Evolutionary conservation across 2,329 filamentous ascomycete species (phyloP).

Genomic region (Penicillium sp.): DNA sequence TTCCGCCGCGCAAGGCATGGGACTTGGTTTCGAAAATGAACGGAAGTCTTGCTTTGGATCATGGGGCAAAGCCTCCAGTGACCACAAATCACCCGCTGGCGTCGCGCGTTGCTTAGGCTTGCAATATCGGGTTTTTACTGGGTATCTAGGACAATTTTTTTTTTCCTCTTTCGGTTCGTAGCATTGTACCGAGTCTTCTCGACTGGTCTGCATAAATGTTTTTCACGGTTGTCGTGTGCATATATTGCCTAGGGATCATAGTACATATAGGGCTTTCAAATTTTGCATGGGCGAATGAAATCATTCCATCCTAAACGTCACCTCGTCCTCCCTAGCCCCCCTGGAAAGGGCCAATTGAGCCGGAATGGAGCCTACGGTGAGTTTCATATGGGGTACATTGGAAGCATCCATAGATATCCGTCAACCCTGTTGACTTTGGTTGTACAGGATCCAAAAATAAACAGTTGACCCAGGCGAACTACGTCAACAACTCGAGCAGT

Average conservation of each 20-base stretch:
- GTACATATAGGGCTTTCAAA: neutral
- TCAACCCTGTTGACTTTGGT: too few relatives aligned
- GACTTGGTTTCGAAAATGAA: slow-evolving; percentile 29
- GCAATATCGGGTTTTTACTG: neutral
- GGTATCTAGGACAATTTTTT: neutral
- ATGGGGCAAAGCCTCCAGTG: slow-evolving; percentile 18
- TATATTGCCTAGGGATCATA: neutral
- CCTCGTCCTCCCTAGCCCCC: too few relatives aligned
- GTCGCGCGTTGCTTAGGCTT: slow-evolving; percentile 15
- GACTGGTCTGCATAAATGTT: neutral
- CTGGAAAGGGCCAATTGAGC: too few relatives aligned
- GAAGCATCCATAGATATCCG: too few relatives aligned
- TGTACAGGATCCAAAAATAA: too few relatives aligned
- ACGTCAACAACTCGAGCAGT: too few relatives aligned
- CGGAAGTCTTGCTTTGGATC: slow-evolving; percentile 21
- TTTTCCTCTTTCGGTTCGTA: neutral
- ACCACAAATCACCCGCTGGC: slow-evolving; percentile 16
- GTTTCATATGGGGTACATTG: neutral
- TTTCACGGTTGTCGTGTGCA: neutral
- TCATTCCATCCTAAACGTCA: neutral
- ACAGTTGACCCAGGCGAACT: too few relatives aligned
- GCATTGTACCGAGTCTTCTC: neutral
- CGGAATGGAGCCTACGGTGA: too few relatives aligned
- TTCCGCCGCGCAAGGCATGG: slow-evolving; percentile 28
- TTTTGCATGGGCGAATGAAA: neutral